Base-by-base conservation (phyloP, 768 basidiomycete species). In the Rhodotorula toruloides region DNA sequence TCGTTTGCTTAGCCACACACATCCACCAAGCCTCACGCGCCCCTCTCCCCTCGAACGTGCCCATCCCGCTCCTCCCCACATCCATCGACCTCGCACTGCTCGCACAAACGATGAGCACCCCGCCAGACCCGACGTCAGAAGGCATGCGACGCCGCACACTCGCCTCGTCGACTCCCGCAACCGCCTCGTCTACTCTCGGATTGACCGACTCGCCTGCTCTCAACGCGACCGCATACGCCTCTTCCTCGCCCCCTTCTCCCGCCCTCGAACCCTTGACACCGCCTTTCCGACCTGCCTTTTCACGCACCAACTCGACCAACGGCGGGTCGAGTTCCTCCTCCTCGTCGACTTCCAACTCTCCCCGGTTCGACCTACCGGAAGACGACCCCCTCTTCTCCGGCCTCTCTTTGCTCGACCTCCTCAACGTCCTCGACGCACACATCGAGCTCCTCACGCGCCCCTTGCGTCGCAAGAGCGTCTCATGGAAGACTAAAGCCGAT, bases 401-500 rank as follows among this genome's bases (percentile, higher is more conserved):
- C 12, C 54, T 73, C 31, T 63, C 63, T 4, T 55, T 74, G 22
- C 65, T 73, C 50, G 72, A 73, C 56, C n/a, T 69, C 10, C 58
- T 75, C 58, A 66, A 66, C 57, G 61, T 72, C 39, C 29, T 73
- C 43, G 72, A 74, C 55, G 64, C 71, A 16, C 72, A 73, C 46
- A 39, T 63, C 42, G 71, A 75, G 46, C 61, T 73, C 29, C 61
- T 68, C 54, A 70, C 65, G 11, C 47, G 68, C 11, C 61, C 64
- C 6, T 48, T 72, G 25, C 53, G 63, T 14, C 39, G 68, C 31
- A 72, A 72, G 49, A 56, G 49, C 39, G 57, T 48, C 29, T 54
- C 54, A 4, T 71, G 67, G 70, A 47, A 54, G 17, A 53, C 50
- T 27, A 58, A 58, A 40, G 65, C 66, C 19, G 61, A 66, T 40